phyloP scores from a whole-genome alignment of 768 basidiomycete genomes.

The Boletus bicolor region DNA sequence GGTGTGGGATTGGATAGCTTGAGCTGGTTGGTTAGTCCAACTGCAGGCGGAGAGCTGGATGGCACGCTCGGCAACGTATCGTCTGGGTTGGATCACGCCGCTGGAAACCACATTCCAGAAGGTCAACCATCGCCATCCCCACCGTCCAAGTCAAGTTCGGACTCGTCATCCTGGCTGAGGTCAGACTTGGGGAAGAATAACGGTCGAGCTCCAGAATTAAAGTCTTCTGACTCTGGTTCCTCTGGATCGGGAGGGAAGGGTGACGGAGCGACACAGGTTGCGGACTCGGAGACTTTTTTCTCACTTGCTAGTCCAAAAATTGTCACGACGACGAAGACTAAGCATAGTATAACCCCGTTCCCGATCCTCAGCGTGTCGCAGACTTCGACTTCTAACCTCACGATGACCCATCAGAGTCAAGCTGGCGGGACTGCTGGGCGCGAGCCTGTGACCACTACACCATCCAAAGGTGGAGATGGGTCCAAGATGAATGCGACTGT shows the following conservation, averaged over 20 bases:
- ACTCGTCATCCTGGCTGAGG: not conserved
- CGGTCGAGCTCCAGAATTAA: not conserved
- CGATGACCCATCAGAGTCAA: not conserved
- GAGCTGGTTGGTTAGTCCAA: slow-evolving; percentile 16
- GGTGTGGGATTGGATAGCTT: slow-evolving; percentile 3
- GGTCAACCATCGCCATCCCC: not conserved
- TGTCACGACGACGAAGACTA: not conserved
- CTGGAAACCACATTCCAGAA: not conserved
- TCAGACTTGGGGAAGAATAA: slow-evolving; percentile 4
- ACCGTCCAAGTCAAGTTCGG: slow-evolving; percentile 1
- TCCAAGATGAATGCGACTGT: slow-evolving; percentile 8
- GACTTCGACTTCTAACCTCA: not conserved
- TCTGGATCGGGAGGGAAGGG: slow-evolving; percentile 1
- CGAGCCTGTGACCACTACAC: not conserved
- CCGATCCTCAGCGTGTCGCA: slow-evolving; percentile 19
- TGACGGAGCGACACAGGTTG: not conserved
- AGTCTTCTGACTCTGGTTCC: not conserved
- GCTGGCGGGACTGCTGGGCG: not conserved
- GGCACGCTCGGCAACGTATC: not conserved
- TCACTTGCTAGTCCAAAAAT: not conserved
- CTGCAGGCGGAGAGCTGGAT: slow-evolving; percentile 5
- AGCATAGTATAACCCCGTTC: slow-evolving; percentile 12
- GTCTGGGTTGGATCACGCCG: slow-evolving; percentile 3
- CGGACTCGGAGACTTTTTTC: not conserved
- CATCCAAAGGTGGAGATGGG: not conserved